Base-by-base conservation (phyloP, 768 basidiomycete genomes). In the Tulasnella sp. region DNA sequence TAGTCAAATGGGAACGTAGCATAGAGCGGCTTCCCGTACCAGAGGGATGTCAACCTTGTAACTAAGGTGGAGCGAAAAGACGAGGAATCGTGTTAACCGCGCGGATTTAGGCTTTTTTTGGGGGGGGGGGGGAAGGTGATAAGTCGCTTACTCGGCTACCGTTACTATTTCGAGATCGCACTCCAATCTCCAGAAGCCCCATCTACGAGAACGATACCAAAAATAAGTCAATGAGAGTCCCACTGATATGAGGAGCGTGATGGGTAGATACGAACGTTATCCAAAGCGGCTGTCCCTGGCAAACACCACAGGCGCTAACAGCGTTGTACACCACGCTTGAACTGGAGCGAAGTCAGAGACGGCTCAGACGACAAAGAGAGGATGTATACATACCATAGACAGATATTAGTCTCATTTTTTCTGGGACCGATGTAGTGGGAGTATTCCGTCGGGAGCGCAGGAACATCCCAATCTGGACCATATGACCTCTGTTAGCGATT, bases 381-480 rank as follows among this genome's bases (percentile, higher is more conserved):
- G n/a, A 9, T 24, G 14, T 22, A 48, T 22, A 40, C 78, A 31
- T 58, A 80, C 79, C 79, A 80, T 50, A 50, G 37, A 75, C 79
- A 80, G 18, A 46, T 18, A 69, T 73, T 80, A 16, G 72, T 80
- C 50, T 80, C 72, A 44, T 74, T 80, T 14, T 31, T 40, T 22
- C 42, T 73, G n/a, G 72, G 79, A 9, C 72, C 46, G n/a, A n/a
- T n/a, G 34, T 74, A 24, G 12, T 60, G 50, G 9, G 22, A 46
- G n/a, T 50, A 20, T 6, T 41, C 79, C 9, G 44, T 9, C 5
- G 69, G 72, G 72, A 48, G 72, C 14, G 69, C 64, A 31, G 72
- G 28, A n/a, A 80, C 11, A 28, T 80, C 75, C 44, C 72, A 80
- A 74, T 80, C 79, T 72, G 28, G 60, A 73, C 40, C 28, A 72